These are phyloP conservation scores for Penicillium thymicola DNA, from an alignment of 2,329 filamentous ascomycete genomes.

Conservation along the genomic window DNA sequence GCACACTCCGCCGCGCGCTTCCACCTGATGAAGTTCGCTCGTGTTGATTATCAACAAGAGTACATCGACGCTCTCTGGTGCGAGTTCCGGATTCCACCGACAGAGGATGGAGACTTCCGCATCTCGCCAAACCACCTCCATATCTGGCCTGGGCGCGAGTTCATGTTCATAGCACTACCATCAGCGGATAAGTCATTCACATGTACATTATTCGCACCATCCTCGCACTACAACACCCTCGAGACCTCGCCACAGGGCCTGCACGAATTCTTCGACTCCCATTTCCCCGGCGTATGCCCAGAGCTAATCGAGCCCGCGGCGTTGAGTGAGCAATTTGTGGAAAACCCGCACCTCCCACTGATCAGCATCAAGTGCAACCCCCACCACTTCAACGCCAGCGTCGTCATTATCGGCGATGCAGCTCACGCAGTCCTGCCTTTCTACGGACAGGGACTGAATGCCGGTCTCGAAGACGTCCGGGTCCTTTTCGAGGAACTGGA, in stretches of 20 bases:
- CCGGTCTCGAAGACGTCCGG: slow-evolving; percentile 88
- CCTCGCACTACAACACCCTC: slow-evolving; percentile 64
- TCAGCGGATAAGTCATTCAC: slow-evolving; percentile 87
- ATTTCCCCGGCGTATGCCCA: slow-evolving; percentile 81
- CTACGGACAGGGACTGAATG: slow-evolving; percentile 97
- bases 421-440: slow-evolving; percentile 98
- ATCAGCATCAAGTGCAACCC: slow-evolving; percentile 92
- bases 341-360: slow-evolving; percentile 85
- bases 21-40: slow-evolving; percentile 91
- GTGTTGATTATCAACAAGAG: slow-evolving; percentile 86
- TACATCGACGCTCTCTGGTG: slow-evolving; percentile 98
- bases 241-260: slow-evolving; percentile 63
- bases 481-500: slow-evolving; percentile 82
- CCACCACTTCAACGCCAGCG: slow-evolving; percentile 73
- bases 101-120: slow-evolving; percentile 56
- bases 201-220: slow-evolving; percentile 86
- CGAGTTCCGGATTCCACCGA: slow-evolving; percentile 77
- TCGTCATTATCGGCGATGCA: slow-evolving; percentile 85
- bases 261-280: slow-evolving; percentile 78
- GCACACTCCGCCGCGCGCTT: slow-evolving; percentile 89
- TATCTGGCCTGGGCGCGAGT: slow-evolving; percentile 91
- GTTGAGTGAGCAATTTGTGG: slow-evolving; percentile 69
- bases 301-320: slow-evolving; percentile 58
- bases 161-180: slow-evolving; percentile 98
- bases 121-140: slow-evolving; percentile 93